Evolutionary conservation across 257 asterid genomes (phyloP), one percentile per base, ranked within the genome.

Genomic region (Lavandula angustifolia): DNA sequence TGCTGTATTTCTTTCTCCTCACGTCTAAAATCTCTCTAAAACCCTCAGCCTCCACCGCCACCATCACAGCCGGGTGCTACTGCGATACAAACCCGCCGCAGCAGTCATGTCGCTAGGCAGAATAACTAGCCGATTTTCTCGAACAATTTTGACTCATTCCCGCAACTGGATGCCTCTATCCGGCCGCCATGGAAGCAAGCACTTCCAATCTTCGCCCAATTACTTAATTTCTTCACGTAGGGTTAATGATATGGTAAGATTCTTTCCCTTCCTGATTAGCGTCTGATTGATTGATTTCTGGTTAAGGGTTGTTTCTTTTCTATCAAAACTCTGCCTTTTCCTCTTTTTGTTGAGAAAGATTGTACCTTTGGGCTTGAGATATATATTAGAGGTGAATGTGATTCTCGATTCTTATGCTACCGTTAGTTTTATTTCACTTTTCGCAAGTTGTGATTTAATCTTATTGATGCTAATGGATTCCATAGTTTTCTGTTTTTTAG

Each of bases 91-190:
- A n/a, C 22, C 48, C 43, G 57, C 72, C 13, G 53, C 61, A 60
- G 10, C 18, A 4, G 48, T 60, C 68, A 87, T 87, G 97, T 80
- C 94, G 31, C 64, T 74, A 12, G 69, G 85, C 60, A 87, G 85
- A 79, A 43, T 85, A 16, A 38, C 87, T 3, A 63, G 64, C 48
- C 86, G 95, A 50, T 71, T 87, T 12, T 75, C 95, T 1, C 81
- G 81, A 61, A 14, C 71, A 50, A 41, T 72, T 31, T 16, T 78
- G 68, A n/a, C 74, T 60, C 87, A 75, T 72, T 76, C 67, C 64
- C 82, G 91, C 71, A 66, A 64, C 66, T 79, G 95, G 66, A 51
- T 64, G 70, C 60, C 71, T 46, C 78, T 72, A 32, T 65, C 41
- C 27, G 67, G 75, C 57, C 86, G 80, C 64, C 77, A 48, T 64